These are phyloP conservation scores for Kwoniella heveanensis DNA, from an alignment of 768 basidiomycete species.

Conservation along the genomic window DNA sequence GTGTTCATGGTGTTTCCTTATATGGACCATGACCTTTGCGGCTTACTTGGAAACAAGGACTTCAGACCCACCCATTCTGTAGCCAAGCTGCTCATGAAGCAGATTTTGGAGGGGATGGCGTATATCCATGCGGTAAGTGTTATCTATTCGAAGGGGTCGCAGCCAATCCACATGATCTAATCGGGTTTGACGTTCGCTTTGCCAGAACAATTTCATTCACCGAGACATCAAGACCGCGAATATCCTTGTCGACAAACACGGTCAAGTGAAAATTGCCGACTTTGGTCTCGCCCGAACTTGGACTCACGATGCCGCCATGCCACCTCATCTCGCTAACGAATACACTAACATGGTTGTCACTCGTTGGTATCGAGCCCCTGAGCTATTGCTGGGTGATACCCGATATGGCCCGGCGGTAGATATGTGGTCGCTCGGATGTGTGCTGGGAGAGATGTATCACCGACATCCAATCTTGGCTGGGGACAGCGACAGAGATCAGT, in stretches of 20 bases:
- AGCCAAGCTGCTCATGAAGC: slow-evolving; percentile 94
- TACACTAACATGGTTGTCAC: slow-evolving; percentile 99
- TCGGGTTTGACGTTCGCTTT: background rate
- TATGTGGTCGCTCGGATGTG: slow-evolving; percentile 98
- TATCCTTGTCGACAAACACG: slow-evolving; percentile 83
- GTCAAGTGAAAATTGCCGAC: slow-evolving; percentile 85
- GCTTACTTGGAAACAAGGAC: slow-evolving; percentile 80
- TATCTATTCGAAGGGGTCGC: background rate
- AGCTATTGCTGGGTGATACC: slow-evolving; percentile 82
- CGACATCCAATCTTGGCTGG: slow-evolving; percentile 84
- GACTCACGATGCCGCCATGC: slow-evolving; percentile 50
- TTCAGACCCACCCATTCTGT: slow-evolving; percentile 79
- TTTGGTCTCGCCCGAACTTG: slow-evolving; percentile 86
- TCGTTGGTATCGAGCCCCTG: slow-evolving; percentile 97
- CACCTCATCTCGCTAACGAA: slow-evolving; percentile 61
- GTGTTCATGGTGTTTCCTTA: slow-evolving; percentile 99
- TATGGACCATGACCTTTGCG: slow-evolving; percentile 99
- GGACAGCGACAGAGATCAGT: slow-evolving; percentile 84
- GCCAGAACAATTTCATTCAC: slow-evolving; percentile 90
- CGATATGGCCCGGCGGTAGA: slow-evolving; percentile 93
- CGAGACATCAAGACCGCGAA: slow-evolving; percentile 99
- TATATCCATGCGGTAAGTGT: slow-evolving; percentile 86
- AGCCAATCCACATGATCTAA: background rate
- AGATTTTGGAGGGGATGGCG: slow-evolving; percentile 91
- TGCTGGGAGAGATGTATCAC: slow-evolving; percentile 94